Evolutionary conservation across 495 filamentous ascomycete species (phyloP).

Genomic region (Lasiosphaeriaceae sp.): DNA sequence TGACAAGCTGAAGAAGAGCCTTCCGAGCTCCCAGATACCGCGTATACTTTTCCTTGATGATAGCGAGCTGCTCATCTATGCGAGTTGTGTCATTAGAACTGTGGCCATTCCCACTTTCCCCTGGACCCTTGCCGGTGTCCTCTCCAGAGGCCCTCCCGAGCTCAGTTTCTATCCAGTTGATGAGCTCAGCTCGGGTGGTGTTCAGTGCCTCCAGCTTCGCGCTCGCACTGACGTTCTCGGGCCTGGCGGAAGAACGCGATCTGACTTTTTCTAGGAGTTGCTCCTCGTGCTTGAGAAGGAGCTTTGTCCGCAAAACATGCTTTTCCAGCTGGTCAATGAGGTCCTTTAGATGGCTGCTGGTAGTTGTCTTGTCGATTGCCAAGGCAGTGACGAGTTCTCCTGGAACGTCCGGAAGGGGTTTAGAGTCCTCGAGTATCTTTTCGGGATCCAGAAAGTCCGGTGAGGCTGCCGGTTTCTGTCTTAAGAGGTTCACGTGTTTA

Average conservation of each 20-base stretch:
- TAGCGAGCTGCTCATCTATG: conserved; percentile 43
- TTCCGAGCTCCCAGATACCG: conserved; percentile 44
- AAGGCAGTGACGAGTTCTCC: conserved; percentile 42
- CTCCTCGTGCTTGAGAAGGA: conserved; percentile 59
- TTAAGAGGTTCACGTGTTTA: conserved; percentile 42
- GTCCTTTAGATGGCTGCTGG: conserved; percentile 37
- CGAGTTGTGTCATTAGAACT: conserved; percentile 26
- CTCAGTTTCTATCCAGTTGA: conserved; percentile 69
- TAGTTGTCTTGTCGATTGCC: conserved; percentile 27
- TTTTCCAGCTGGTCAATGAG: conserved; percentile 61
- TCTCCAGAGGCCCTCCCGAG: conserved; percentile 50
- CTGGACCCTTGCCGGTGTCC: conserved; percentile 35
- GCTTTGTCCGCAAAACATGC: conserved; percentile 59
- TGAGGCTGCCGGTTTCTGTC: conserved; percentile 52
- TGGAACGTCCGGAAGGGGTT: conserved; percentile 45
- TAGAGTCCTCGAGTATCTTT: conserved; percentile 39
- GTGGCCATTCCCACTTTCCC: conserved; percentile 12
- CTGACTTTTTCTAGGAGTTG: conserved; percentile 56
- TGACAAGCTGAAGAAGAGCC: conserved; percentile 35
- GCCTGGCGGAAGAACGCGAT: conserved; percentile 28
- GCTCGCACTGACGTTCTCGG: conserved; percentile 26
- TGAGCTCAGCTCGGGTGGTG: conserved; percentile 59
- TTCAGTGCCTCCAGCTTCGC: conserved; percentile 47
- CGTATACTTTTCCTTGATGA: conserved; percentile 48
- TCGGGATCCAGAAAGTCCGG: conserved; percentile 44